These are phyloP conservation scores for Lactarius akahatsu DNA, from an alignment of 768 basidiomycete species.

Conservation along the genomic window DNA sequence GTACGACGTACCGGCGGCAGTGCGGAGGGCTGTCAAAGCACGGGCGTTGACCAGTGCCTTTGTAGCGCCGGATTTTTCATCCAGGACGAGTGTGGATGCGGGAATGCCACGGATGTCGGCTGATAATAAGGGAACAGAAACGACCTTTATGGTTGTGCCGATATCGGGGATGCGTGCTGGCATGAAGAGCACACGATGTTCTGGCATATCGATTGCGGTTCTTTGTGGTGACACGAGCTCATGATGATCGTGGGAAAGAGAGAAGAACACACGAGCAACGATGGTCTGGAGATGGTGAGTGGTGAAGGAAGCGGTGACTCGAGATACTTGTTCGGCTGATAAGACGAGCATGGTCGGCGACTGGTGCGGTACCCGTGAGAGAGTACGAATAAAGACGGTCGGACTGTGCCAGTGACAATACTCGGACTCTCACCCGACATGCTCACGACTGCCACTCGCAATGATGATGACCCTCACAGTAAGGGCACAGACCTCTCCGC, in stretches of 20 bases:
- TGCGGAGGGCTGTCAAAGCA: constrained; percentile 74
- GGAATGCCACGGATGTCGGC: constrained; percentile 59
- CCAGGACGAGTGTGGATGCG: constrained; percentile 71
- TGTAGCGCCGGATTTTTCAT: constrained; percentile 66
- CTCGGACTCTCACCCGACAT: neutral
- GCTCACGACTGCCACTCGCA: neutral
- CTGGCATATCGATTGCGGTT: constrained; percentile 48
- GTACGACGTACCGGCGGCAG: constrained; percentile 66
- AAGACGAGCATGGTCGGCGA: neutral
- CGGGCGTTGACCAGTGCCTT: constrained; percentile 78
- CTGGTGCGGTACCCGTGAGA: constrained; percentile 21
- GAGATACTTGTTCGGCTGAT: constrained; percentile 56
- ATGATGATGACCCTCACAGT: neutral
- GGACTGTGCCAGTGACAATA: neutral
- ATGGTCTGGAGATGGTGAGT: constrained; percentile 41
- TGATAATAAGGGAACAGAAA: constrained; percentile 58
- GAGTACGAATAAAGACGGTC: neutral
- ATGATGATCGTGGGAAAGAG: neutral
- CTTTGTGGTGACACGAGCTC: constrained; percentile 51
- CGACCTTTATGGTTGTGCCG: constrained; percentile 77
- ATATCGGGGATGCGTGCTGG: constrained; percentile 57
- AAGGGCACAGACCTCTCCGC: constrained; percentile 2
- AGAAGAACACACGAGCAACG: constrained; percentile 29
- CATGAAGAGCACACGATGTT: constrained; percentile 78
- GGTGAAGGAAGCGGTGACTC: constrained; percentile 45